Percentiles rank a stretch among this genome's conserved stretches.
phyloP scores from a whole-genome alignment of 345 rosid genomes.

The Sonneratia caseolaris region DNA sequence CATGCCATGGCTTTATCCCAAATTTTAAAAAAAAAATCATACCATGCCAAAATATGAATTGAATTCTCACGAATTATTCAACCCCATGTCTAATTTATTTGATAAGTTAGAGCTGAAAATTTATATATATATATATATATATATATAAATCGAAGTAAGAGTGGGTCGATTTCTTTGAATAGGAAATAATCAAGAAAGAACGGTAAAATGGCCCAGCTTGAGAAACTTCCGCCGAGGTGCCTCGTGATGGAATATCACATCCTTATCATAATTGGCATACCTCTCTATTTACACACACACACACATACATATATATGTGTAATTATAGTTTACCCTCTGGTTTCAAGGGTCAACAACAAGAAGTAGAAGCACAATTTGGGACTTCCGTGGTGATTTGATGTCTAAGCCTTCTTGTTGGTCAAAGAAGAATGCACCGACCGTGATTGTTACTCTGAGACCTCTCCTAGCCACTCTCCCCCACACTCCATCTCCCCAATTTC shows the following conservation, averaged over 20 bases:
- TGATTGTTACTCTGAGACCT: slow-evolving; percentile 1
- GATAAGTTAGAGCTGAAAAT: too few relatives aligned
- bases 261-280: too few relatives aligned
- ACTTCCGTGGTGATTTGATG: slow-evolving; percentile 5
- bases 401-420: slow-evolving; percentile 3
- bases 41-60: too few relatives aligned
- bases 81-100: too few relatives aligned
- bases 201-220: not conserved
- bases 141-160: too few relatives aligned
- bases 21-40: too few relatives aligned
- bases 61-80: too few relatives aligned
- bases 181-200: not conserved
- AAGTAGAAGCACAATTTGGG: slow-evolving; percentile 6
- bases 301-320: too few relatives aligned
- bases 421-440: slow-evolving; percentile 13
- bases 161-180: too few relatives aligned
- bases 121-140: too few relatives aligned
- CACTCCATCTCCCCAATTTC: slow-evolving; percentile 1
- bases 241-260: slow-evolving; percentile 6
- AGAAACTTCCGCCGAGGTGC: slow-evolving; percentile 28
- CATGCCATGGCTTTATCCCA: too few relatives aligned
- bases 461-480: not conserved
- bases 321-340: slow-evolving; percentile 1
- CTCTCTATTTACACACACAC: not conserved
- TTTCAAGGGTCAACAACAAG: slow-evolving; percentile 15